Evolutionary conservation across 179 eudicot species (phyloP), one percentile per base, ranked within the genome.

Genomic region (Beta macrorhiza): DNA sequence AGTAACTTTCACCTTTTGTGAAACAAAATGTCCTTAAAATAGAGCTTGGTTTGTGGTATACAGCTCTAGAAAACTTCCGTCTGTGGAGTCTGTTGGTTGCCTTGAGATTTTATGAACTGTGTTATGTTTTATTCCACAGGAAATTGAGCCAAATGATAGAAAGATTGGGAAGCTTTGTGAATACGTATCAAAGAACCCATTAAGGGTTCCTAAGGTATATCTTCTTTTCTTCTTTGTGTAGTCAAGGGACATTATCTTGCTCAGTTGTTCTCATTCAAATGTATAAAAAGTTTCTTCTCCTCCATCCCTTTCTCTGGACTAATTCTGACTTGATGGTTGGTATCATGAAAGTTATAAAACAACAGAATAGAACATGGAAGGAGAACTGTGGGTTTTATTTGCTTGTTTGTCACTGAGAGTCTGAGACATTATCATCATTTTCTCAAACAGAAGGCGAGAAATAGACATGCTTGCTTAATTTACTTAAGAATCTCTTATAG

Each of bases 101-200:
- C 20, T 64, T 71, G 42, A 56, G 15, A 63, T 55, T 44, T 74
- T 20, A 76, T 65, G 75, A 69, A 67, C 14, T 47, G 53, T 74
- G 42, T 69, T 58, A n/a, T 79, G 37, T 72, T 76, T 76, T 45
- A 47, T 68, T 76, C 73, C 57, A 32, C 83, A 94, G 98, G 92
- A 94, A 83, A 89, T 87, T 81, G 92, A 88, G 86, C 95, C 93
- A 77, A 91, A 94, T 91, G 98, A 92, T 62, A 86, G 97, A 76
- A 94, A 91, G 87, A 92, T 90, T 85, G 95, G 89, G 75, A 94
- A 93, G 89, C 91, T 94, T 47, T 92, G 98, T 82, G 98, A 94
- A 70, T 94, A 94, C 81, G 95, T 94, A 68, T 85, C 89, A 51
- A 94, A 89, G 87, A 94, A 94, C 77, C 91, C 97, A 64, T 78